Evolutionary conservation across 305 asterid genomes (phyloP).

Genomic region (Ilex paraguariensis): DNA sequence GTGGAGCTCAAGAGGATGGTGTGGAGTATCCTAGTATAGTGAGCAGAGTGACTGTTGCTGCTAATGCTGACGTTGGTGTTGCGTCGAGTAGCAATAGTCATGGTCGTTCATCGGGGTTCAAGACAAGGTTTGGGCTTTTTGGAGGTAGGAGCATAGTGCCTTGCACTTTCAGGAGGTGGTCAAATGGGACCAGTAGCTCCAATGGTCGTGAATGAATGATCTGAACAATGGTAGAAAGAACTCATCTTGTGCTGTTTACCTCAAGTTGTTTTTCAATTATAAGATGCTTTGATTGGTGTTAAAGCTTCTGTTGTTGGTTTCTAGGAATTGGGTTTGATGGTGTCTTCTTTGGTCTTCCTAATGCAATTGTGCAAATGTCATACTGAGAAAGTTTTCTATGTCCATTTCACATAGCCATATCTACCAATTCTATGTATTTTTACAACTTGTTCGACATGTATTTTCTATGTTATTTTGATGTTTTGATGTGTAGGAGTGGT

Average conservation of each 20-base stretch:
- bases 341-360: too few relatives aligned
- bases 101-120: not conserved
- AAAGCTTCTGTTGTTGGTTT: not conserved
- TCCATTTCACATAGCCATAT: too few relatives aligned
- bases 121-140: not conserved
- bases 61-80: conserved; percentile 14
- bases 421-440: too few relatives aligned
- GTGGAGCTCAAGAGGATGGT: conserved; percentile 48
- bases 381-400: too few relatives aligned
- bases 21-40: conserved; percentile 41
- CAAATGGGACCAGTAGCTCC: not conserved
- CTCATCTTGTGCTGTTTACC: too few relatives aligned
- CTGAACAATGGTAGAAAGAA: too few relatives aligned
- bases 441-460: too few relatives aligned
- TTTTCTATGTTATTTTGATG: too few relatives aligned
- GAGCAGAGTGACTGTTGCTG: conserved; percentile 16
- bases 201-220: not conserved
- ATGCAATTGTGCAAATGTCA: too few relatives aligned
- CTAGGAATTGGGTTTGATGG: too few relatives aligned
- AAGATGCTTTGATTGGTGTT: not conserved
- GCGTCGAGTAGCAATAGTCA: conserved; percentile 19
- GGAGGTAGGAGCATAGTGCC: not conserved
- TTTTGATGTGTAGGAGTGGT: too few relatives aligned
- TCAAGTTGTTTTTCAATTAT: not conserved
- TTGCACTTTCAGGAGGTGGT: conserved; percentile 3